phyloP scores from a whole-genome alignment of 2,329 filamentous ascomycete species.

The Nigrospora osmanthi region DNA sequence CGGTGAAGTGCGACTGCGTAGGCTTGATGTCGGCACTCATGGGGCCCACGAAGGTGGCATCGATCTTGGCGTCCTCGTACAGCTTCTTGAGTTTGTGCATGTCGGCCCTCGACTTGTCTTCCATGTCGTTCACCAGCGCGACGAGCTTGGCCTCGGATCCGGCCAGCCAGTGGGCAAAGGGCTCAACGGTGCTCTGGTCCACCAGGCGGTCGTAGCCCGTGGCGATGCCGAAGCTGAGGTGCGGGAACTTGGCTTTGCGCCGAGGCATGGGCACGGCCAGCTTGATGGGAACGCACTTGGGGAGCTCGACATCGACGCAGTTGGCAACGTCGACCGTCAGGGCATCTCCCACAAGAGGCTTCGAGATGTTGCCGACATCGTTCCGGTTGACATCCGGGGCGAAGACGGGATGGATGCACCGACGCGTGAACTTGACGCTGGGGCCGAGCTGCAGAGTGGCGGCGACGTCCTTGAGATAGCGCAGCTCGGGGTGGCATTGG shows the following conservation, averaged over 20 bases:
- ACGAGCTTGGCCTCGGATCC: slow-evolving; percentile 43
- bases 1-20: slow-evolving; percentile 49
- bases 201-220: slow-evolving; percentile 64
- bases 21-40: slow-evolving; percentile 26
- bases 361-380: slow-evolving; percentile 26
- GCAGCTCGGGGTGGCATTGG: slow-evolving; percentile 14
- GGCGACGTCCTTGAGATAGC: slow-evolving; percentile 12
- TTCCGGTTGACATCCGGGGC: slow-evolving; percentile 25
- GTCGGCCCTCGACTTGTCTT: slow-evolving; percentile 15
- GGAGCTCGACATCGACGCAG: slow-evolving; percentile 16
- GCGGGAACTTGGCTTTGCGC: slow-evolving; percentile 32
- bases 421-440: slow-evolving; percentile 33
- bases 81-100: slow-evolving; percentile 24
- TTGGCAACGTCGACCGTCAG: slow-evolving; percentile 21
- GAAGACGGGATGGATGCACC: slow-evolving; percentile 31
- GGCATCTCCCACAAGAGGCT: slow-evolving; percentile 25
- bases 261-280: slow-evolving; percentile 38
- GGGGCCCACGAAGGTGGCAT: slow-evolving; percentile 24
- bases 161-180: slow-evolving; percentile 50
- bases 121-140: slow-evolving; percentile 39
- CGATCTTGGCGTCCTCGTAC: slow-evolving; percentile 22
- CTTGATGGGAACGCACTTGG: slow-evolving; percentile 32
- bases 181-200: slow-evolving; percentile 75
- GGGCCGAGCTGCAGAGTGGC: slow-evolving; percentile 26
- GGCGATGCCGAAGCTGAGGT: slow-evolving; percentile 49